These are phyloP conservation scores for Saprolegnia diclina DNA, from an alignment of 352 stramenopile genomes.

Conservation along the genomic window DNA sequence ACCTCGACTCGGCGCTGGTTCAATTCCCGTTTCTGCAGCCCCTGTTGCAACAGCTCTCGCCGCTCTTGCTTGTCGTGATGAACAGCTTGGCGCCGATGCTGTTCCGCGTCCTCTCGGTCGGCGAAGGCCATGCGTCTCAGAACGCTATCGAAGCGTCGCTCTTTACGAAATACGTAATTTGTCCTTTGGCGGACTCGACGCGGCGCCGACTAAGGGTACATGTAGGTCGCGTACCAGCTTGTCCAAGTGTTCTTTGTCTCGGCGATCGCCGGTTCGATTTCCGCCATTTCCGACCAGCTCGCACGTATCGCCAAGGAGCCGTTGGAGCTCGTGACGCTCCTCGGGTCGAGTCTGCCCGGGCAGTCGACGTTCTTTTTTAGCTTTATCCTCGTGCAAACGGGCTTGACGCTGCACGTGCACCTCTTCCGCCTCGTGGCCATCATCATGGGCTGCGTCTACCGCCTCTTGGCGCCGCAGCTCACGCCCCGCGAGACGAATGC, in stretches of 20 bases:
- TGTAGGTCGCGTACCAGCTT: slow-evolving; percentile 53
- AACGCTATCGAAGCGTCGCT: slow-evolving; percentile 61
- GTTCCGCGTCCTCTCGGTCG: slow-evolving; percentile 55
- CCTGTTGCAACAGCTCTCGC: slow-evolving; percentile 54
- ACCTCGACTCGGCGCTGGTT: slow-evolving; percentile 38
- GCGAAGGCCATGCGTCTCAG: slow-evolving; percentile 59
- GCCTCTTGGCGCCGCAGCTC: slow-evolving; percentile 43
- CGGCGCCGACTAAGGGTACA: neutral
- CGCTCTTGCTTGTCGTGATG: slow-evolving; percentile 60
- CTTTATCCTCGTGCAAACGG: slow-evolving; percentile 70
- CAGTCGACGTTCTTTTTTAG: slow-evolving; percentile 80
- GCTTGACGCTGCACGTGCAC: slow-evolving; percentile 52
- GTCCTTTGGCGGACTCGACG: neutral
- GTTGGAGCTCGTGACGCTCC: slow-evolving; percentile 46
- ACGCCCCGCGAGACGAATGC: slow-evolving; percentile 41
- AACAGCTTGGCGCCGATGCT: slow-evolving; percentile 61
- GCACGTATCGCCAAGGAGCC: slow-evolving; percentile 31
- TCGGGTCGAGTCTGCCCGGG: slow-evolving; percentile 61
- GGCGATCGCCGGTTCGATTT: slow-evolving; percentile 55
- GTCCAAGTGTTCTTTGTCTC: slow-evolving; percentile 83
- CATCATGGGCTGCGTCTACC: slow-evolving; percentile 40
- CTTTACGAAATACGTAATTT: slow-evolving; percentile 45
- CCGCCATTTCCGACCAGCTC: slow-evolving; percentile 56
- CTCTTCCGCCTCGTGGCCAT: slow-evolving; percentile 53
- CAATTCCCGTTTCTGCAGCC: slow-evolving; percentile 47